Conservation (phyloP, 768 basidiomycete species). For the Hygrocybe punicea region DNA sequence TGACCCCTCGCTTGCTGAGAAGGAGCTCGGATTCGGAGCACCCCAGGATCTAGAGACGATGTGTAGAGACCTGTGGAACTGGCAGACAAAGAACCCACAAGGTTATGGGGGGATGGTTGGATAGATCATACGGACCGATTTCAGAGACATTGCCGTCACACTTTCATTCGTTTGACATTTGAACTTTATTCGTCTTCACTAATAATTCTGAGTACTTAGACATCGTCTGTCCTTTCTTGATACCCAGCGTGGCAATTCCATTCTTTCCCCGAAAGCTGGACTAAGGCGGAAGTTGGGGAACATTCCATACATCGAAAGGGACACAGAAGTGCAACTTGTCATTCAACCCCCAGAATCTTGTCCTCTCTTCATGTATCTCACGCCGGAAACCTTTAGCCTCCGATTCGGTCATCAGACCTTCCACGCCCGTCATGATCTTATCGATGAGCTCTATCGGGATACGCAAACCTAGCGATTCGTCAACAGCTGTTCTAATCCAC, state of each 20-base stretch:
- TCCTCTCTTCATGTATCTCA: slow-evolving; percentile 32
- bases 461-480: slow-evolving; percentile 32
- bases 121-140: not conserved
- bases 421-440: slow-evolving; percentile 36
- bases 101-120: slow-evolving; percentile 55
- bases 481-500: slow-evolving; percentile 42
- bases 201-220: not conserved
- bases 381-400: slow-evolving; percentile 37
- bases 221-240: not conserved
- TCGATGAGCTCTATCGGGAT: slow-evolving; percentile 47
- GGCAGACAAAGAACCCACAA: slow-evolving; percentile 88
- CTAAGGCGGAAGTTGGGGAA: slow-evolving; percentile 16
- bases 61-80: slow-evolving; percentile 98
- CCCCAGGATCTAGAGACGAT: slow-evolving; percentile 78
- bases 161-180: not conserved
- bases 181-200: not conserved
- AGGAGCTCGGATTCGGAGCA: slow-evolving; percentile 91
- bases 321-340: slow-evolving; percentile 49
- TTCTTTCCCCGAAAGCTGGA: not conserved
- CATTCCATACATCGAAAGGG: slow-evolving; percentile 49
- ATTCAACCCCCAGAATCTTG: slow-evolving; percentile 38
- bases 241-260: not conserved
- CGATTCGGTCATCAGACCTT: slow-evolving; percentile 38
- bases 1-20: slow-evolving; percentile 85
- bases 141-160: not conserved